Conservation (phyloP, 2,329 filamentous ascomycete genomes). For the Exophiala viscosa region DNA sequence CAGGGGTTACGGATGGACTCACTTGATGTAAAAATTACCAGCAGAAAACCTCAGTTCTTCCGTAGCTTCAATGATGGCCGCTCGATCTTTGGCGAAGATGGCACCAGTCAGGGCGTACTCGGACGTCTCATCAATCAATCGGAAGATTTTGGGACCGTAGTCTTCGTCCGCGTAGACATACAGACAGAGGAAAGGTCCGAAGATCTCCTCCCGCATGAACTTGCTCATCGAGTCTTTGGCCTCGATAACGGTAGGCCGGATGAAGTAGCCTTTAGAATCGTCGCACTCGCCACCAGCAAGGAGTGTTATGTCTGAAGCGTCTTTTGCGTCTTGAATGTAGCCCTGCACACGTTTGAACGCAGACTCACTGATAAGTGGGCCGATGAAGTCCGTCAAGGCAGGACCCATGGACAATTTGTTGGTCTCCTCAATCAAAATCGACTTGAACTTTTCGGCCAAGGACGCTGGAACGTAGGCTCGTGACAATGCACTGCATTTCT, state of each 20-base stretch:
- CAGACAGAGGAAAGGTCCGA: conserved; percentile 70
- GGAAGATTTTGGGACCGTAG: conserved; percentile 50
- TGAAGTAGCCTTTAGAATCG: conserved; percentile 73
- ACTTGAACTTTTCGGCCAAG: conserved; percentile 67
- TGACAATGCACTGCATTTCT: conserved; percentile 85
- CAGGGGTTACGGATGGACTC: no score
- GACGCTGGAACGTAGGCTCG: conserved; percentile 74
- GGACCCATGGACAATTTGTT: conserved; percentile 68
- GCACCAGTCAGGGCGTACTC: conserved; percentile 43
- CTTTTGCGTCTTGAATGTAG: conserved; percentile 76
- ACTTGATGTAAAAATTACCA: conserved; percentile 45
- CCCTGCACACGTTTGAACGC: conserved; percentile 76
- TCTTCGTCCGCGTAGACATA: conserved; percentile 73
- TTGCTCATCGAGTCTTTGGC: conserved; percentile 70
- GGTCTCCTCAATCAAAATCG: conserved; percentile 64
- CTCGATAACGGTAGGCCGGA: conserved; percentile 77
- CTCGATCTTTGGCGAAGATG: conserved; percentile 40
- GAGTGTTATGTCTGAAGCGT: conserved; percentile 67
- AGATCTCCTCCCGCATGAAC: conserved; percentile 74
- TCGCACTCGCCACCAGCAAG: conserved; percentile 75
- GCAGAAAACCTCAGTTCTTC: conserved; percentile 38
- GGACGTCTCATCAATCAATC: conserved; percentile 42
- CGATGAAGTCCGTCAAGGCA: conserved; percentile 74
- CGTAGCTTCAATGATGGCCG: conserved; percentile 35
- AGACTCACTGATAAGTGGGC: conserved; percentile 77